Evolutionary conservation across 805 yeast species (phyloP).

Genomic region (Kluyveromyces siamensis): DNA sequence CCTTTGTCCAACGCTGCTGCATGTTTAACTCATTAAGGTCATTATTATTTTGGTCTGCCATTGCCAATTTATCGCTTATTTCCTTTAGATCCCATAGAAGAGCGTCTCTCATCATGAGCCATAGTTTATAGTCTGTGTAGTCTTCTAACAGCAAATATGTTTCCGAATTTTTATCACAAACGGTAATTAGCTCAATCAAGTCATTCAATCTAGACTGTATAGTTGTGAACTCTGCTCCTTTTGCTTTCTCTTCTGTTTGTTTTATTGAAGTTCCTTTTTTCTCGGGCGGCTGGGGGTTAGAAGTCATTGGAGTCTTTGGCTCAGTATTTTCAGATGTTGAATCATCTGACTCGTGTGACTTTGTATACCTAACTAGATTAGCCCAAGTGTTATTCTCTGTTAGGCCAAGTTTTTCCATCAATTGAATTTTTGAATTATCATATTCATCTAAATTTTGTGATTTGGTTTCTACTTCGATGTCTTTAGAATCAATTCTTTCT

Average conservation of each 20-base stretch:
- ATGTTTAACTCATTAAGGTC: background rate
- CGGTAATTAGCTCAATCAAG: conserved; percentile 18
- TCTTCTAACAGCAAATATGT: conserved; percentile 25
- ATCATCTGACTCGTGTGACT: conserved; percentile 2
- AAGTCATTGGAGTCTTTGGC: conserved; percentile 3
- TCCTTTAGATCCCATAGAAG: conserved; percentile 25
- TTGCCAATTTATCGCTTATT: background rate
- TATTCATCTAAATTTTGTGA: conserved; percentile 7
- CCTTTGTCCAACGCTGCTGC: background rate
- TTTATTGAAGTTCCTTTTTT: background rate
- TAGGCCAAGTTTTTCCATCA: conserved; percentile 24
- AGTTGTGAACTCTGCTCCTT: background rate
- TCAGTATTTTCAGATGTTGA: background rate
- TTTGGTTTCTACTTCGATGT: conserved; percentile 7
- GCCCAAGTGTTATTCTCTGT: conserved; percentile 27
- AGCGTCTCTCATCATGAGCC: conserved; percentile 27
- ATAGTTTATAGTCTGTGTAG: conserved; percentile 22
- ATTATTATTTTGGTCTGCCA: background rate
- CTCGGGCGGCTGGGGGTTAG: conserved; percentile 3
- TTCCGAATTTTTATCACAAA: conserved; percentile 27
- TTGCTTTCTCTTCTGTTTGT: background rate
- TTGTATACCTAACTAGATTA: conserved; percentile 13
- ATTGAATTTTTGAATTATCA: conserved; percentile 13
- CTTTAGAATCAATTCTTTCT: conserved; percentile 7
- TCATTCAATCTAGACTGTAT: conserved; percentile 12